Percentiles rank a stretch among this genome's conserved stretches.
phyloP scores from a whole-genome alignment of 148 eudicot genomes.

The Persicaria maculosa region DNA sequence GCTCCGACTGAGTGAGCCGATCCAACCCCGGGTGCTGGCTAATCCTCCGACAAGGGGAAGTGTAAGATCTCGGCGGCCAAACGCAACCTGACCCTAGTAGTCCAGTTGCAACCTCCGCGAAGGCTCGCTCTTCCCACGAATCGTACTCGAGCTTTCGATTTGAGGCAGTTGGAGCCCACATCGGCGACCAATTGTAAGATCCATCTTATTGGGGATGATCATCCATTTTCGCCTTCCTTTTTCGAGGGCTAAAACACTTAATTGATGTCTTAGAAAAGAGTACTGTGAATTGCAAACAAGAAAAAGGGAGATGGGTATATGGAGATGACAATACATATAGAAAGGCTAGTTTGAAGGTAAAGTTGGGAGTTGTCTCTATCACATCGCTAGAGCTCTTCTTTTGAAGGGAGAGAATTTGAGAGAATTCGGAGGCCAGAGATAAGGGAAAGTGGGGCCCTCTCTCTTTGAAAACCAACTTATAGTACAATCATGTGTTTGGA shows the following conservation, averaged over 20 bases:
- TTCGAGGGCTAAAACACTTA: too few relatives aligned
- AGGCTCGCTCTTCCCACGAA: constrained; percentile 3
- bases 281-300: neutral
- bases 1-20: too few relatives aligned
- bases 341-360: neutral
- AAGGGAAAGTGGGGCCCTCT: constrained; percentile 1
- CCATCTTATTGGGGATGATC: neutral
- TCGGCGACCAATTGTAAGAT: neutral
- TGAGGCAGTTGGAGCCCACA: neutral
- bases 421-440: too few relatives aligned
- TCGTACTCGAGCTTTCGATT: constrained; percentile 6
- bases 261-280: neutral
- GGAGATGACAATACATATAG: neutral
- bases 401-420: neutral
- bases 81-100: constrained; percentile 15
- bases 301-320: neutral
- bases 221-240: too few relatives aligned
- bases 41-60: too few relatives aligned
- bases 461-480: neutral
- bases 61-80: constrained; percentile 67
- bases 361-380: constrained; percentile 3
- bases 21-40: too few relatives aligned
- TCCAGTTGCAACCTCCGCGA: constrained; percentile 1
- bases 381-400: neutral
- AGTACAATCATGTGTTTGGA: neutral